Evolutionary conservation across 306 rosid genomes (phyloP), one percentile per base, ranked within the genome.

Genomic region (Sphenostylis stenocarpa): DNA sequence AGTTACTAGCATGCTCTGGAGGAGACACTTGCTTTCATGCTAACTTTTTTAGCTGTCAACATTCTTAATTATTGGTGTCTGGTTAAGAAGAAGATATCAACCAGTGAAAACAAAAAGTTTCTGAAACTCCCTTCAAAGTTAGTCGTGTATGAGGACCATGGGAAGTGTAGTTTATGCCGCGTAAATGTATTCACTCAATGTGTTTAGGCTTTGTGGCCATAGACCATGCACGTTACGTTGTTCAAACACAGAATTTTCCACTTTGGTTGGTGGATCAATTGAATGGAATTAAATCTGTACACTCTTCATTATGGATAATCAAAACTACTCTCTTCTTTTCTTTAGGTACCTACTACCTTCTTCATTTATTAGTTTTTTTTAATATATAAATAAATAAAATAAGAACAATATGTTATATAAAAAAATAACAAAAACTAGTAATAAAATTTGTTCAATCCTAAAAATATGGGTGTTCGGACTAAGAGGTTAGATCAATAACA

Each of bases 261-360:
- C 66, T 38, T 9, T 44, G 17, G 4, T 39, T 24, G 67, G 24
- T 39, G 17, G 44, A 13, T 72, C 20, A 20, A 38, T 56, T 24
- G 43, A 73, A 72, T 23, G 77, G 12, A 55, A 39, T 56, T 21
- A 13, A 73, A n/a, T n/a, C n/a, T n/a, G n/a, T n/a, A n/a, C n/a
- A n/a, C n/a, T n/a, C n/a, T n/a, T n/a, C n/a, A n/a, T n/a, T n/a
- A n/a, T 69, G 51, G 4, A 39, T 15, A 38, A 15, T 4, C 39
- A 16, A 55, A 36, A 38, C 1, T 52, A 9, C 29, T 8, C 24
- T 19, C 0, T 3, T 17, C 16, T 19, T 1, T 5, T 3, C 1
- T 23, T 7, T 36, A 1, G 3, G 17, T 1, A n/a, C n/a, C n/a
- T n/a, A n/a, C n/a, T n/a, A n/a, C n/a, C n/a, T 17, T 2, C 38